phyloP scores from a whole-genome alignment of 768 basidiomycete genomes.

The Boletus barrowsii region DNA sequence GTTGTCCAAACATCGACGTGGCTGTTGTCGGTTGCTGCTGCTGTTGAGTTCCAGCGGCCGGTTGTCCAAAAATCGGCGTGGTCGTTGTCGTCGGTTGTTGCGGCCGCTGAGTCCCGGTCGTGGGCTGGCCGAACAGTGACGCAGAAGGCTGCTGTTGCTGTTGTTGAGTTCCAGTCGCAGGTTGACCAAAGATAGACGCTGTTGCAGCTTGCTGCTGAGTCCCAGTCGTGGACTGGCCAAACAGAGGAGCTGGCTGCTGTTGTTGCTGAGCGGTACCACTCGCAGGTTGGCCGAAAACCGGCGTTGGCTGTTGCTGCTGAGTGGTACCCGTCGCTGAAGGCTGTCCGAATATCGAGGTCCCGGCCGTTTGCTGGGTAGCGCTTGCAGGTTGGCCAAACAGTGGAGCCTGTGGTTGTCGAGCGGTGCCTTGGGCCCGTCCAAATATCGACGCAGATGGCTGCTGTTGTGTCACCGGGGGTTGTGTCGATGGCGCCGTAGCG shows the following conservation, averaged over 20 bases:
- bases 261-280: slow-evolving; percentile 17
- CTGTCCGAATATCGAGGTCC: slow-evolving; percentile 12
- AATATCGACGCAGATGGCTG: slow-evolving; percentile 32
- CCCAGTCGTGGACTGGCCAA: slow-evolving; percentile 12
- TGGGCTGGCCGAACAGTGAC: slow-evolving; percentile 37
- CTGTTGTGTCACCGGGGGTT: slow-evolving; percentile 22
- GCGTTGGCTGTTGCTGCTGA: slow-evolving; percentile 7
- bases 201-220: slow-evolving; percentile 31
- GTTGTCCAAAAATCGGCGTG: slow-evolving; percentile 37
- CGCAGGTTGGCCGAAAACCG: slow-evolving; percentile 10
- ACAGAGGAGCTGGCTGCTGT: slow-evolving; percentile 21
- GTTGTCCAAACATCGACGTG: slow-evolving; percentile 37
- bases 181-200: slow-evolving; percentile 35
- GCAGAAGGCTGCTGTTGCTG: slow-evolving; percentile 31
- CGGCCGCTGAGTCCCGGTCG: slow-evolving; percentile 30
- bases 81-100: slow-evolving; percentile 12
- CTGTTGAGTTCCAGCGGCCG: slow-evolving; percentile 30
- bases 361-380: slow-evolving; percentile 2
- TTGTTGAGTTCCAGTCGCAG: slow-evolving; percentile 28
- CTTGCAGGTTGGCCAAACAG: slow-evolving; percentile 25
- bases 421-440: slow-evolving; percentile 27
- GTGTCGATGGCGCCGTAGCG: slow-evolving; percentile 9
- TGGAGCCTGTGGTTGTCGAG: slow-evolving; percentile 18
- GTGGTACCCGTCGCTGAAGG: slow-evolving; percentile 4
- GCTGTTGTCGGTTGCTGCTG: slow-evolving; percentile 19